Evolutionary conservation across 129 eudicot genomes (phyloP), one percentile per base, ranked within the genome.

Genomic region (Flaveria linearis): DNA sequence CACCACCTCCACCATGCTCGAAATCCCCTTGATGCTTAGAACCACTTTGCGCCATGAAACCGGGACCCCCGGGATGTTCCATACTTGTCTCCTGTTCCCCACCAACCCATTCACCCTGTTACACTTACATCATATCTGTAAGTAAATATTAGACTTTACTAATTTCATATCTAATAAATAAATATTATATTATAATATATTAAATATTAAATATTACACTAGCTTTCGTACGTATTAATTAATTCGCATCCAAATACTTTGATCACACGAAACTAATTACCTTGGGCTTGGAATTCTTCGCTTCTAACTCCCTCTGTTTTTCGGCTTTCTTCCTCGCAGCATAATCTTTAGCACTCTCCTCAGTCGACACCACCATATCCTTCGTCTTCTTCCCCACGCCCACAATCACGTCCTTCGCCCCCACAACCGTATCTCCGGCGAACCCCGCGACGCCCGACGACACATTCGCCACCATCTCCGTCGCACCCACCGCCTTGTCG

Each of bases 261-360:
- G 10, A 22, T 20, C 6, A 22, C 2, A 61, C 5, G 22, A 20
- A 20, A 20, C 22, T 20, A 61, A 20, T n/a, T 81, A 85, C 90
- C 89, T 80, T 74, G 0, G 85, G 11, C 89, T 80, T 74, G 0
- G 85, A 15, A 23, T 78, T 82, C 74, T 82, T 88, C 1, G 76
- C 84, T 78, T 84, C 87, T 2, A 78, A 16, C 26, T 85, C 86
- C 46, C 77, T 78, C 71, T 76, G 81, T 1, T 90, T 89, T 22
- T 93, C 97, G 0, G 78, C 88, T 69, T 78, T 88, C 78, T 88
- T 93, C 67, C 91, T 85, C 3, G 95, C 95, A 0, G 98, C 90
- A 52, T 76, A 86, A 0, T 86, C 95, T 56, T 84, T 91, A 0
- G 80, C 87, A 30, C 86, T 90, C 64, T 86, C 96, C 41, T 89